Evolutionary conservation across 352 stramenopile genomes (phyloP).

Genomic region (Pelagophyceae sp.): DNA sequence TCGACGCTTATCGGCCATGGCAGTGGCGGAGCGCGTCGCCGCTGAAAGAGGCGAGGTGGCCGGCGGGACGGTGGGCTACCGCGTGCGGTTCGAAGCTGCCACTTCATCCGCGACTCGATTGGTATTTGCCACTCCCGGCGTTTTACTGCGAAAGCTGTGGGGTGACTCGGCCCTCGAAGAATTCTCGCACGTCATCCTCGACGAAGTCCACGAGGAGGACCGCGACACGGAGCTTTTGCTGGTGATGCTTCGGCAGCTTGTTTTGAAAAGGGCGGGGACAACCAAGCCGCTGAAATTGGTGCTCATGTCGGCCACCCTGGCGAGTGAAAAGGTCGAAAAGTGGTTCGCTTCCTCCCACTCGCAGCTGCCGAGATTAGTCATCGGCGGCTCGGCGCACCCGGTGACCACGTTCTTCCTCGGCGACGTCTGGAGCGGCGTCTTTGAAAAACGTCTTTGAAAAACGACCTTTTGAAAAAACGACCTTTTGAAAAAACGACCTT

Average conservation of each 20-base stretch:
- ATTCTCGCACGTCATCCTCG: constrained; percentile 84
- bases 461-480: too few species aligned
- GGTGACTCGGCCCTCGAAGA: constrained; percentile 59
- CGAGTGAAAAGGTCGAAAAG: constrained; percentile 76
- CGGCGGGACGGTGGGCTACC: constrained; percentile 71
- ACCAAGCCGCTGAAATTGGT: constrained; percentile 73
- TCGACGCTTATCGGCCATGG: constrained; percentile 80
- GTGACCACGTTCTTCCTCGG: constrained; percentile 86
- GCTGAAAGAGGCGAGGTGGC: constrained; percentile 40
- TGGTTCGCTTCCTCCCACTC: constrained; percentile 76
- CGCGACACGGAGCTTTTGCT: constrained; percentile 89
- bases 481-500: too few species aligned
- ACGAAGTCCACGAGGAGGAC: constrained; percentile 91
- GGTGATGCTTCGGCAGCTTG: constrained; percentile 74
- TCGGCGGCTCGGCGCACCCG: constrained; percentile 68
- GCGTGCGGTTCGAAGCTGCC: constrained; percentile 75
- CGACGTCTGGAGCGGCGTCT: constrained; percentile 55
- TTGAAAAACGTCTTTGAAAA: constrained; percentile 36
- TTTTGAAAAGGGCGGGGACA: constrained; percentile 42
- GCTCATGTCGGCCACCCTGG: constrained; percentile 90
- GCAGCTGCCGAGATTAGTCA: constrained; percentile 39
- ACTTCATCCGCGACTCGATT: constrained; percentile 66
- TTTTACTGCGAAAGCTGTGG: constrained; percentile 43
- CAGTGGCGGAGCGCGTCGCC: constrained; percentile 77
- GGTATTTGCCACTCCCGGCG: constrained; percentile 74